A percentile compares a stretch with the other conserved stretches of the same genome.
Evolutionary conservation across 169 alveolate species (phyloP).

Genomic region (Plasmodium berghei): DNA sequence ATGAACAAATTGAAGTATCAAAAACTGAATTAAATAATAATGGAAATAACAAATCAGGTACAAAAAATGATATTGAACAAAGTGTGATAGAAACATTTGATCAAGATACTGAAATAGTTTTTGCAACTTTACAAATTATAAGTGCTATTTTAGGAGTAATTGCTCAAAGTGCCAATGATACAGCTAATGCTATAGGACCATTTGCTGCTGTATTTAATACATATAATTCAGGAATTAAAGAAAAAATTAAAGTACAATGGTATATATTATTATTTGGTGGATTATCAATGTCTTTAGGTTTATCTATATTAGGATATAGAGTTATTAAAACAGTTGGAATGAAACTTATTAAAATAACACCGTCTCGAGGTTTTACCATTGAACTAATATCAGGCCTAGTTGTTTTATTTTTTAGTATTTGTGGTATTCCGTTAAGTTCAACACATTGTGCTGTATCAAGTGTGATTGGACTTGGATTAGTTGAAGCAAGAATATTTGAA

Average conservation of each 20-base stretch:
- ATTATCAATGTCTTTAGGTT: conserved; percentile 87
- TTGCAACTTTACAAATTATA: conserved; percentile 82
- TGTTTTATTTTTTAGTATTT: conserved; percentile 84
- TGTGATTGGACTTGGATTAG: conserved; percentile 89
- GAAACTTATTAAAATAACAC: conserved; percentile 86
- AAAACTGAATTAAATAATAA: not conserved
- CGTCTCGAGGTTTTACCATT: conserved; percentile 89
- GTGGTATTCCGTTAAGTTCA: conserved; percentile 91
- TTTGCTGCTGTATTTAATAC: conserved; percentile 76
- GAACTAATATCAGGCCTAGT: conserved; percentile 86
- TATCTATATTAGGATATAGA: conserved; percentile 86
- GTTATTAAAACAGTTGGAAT: conserved; percentile 87
- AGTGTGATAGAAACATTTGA: conserved; percentile 77
- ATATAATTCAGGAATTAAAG: conserved; percentile 52
- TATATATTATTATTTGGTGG: conserved; percentile 89
- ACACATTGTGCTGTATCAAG: conserved; percentile 90
- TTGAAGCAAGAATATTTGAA: conserved; percentile 68
- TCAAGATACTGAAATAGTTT: conserved; percentile 77
- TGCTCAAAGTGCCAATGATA: conserved; percentile 90
- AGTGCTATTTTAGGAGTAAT: conserved; percentile 87
- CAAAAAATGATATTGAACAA: conserved; percentile 39
- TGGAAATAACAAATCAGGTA: conserved; percentile 20
- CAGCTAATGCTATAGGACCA: conserved; percentile 91
- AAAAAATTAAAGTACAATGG: conserved; percentile 83
- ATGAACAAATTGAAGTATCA: not conserved